Evolutionary conservation across 306 rosid genomes (phyloP).

Genomic region (peach (Prunus persica)): DNA sequence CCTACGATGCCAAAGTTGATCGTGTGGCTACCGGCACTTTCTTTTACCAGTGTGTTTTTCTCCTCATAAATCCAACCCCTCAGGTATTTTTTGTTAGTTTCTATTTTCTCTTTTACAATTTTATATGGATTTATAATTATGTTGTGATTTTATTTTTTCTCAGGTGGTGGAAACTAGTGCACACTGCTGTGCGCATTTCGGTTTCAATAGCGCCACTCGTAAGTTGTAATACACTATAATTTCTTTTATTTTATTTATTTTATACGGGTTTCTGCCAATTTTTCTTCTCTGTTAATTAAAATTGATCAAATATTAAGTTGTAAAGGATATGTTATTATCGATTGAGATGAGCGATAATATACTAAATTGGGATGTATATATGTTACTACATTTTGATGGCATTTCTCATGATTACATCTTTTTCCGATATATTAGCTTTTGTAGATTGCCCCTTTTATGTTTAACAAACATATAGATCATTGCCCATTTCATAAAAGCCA

Average conservation of each 20-base stretch:
- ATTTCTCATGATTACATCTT: too few species aligned
- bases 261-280: neutral
- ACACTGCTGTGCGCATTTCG: conserved; percentile 53
- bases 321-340: too few species aligned
- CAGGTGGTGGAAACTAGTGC: conserved; percentile 61
- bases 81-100: conserved; percentile 28
- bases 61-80: conserved; percentile 60
- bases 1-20: conserved; percentile 58
- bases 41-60: conserved; percentile 73
- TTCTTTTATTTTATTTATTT: too few species aligned
- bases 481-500: neutral
- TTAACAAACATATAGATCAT: too few species aligned
- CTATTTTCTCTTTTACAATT: neutral
- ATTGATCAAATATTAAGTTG: neutral
- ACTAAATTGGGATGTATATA: too few species aligned
- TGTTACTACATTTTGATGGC: too few species aligned
- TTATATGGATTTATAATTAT: neutral
- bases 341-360: too few species aligned
- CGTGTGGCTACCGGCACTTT: conserved; percentile 61
- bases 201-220: conserved; percentile 47
- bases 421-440: too few species aligned
- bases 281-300: neutral
- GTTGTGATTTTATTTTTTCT: neutral
- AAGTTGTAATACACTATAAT: conserved; percentile 20
- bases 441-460: too few species aligned